phyloP scores from a whole-genome alignment of 768 basidiomycete species.

The Paxillus rubicundulus region DNA sequence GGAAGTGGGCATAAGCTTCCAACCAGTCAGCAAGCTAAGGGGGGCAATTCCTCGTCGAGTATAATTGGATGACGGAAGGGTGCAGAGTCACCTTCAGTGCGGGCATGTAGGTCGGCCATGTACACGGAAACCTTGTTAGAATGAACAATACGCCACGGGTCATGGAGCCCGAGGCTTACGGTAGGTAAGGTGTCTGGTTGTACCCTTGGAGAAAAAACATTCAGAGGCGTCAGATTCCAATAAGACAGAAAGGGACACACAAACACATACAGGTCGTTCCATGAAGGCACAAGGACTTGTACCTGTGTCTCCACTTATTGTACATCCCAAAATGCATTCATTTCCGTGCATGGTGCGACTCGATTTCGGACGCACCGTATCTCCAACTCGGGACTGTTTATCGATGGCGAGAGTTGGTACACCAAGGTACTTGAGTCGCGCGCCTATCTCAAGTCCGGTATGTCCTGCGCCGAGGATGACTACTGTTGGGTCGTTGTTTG shows the following conservation, averaged over 20 bases:
- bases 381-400: constrained; percentile 43
- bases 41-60: neutral
- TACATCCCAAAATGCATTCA: neutral
- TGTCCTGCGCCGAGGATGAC: constrained; percentile 62
- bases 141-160: constrained; percentile 1
- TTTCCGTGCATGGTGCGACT: neutral
- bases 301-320: constrained; percentile 37
- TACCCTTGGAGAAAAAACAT: constrained; percentile 31
- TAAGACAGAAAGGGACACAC: neutral
- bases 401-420: constrained; percentile 53
- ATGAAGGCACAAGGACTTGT: constrained; percentile 42
- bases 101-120: constrained; percentile 48
- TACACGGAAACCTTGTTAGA: constrained; percentile 44
- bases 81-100: constrained; percentile 43
- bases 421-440: constrained; percentile 52
- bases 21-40: constrained; percentile 55
- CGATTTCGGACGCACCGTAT: constrained; percentile 21
- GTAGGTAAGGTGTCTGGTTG: constrained; percentile 50
- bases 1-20: constrained; percentile 50
- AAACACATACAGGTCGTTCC: constrained; percentile 40
- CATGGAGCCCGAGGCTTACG: constrained; percentile 29
- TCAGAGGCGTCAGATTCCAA: neutral
- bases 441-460: constrained; percentile 56
- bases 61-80: neutral
- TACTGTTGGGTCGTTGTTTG: constrained; percentile 47